These are phyloP conservation scores for Gossypium raimondii DNA, from an alignment of 345 rosid genomes.

Conservation along the genomic window DNA sequence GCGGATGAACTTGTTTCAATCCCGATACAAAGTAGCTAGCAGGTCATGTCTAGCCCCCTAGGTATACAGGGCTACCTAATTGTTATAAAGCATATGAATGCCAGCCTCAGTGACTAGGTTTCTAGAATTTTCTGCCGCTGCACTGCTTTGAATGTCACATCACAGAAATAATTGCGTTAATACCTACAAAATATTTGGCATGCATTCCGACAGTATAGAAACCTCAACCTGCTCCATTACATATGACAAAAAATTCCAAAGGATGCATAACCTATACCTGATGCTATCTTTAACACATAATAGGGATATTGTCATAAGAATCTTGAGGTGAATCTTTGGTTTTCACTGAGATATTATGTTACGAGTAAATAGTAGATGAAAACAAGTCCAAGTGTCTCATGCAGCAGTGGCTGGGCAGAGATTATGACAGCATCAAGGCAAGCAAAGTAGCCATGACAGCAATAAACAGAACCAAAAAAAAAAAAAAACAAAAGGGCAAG, in stretches of 20 bases:
- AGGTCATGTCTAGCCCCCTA: neutral
- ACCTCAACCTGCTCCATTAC: neutral
- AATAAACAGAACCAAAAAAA: neutral
- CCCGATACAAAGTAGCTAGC: neutral
- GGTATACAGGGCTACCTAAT: neutral
- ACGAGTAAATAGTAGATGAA: neutral
- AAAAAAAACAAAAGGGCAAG: neutral
- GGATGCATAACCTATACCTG: neutral
- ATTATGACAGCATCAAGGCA: neutral
- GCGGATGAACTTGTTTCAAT: neutral
- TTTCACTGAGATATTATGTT: neutral
- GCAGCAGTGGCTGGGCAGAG: neutral
- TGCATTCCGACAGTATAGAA: neutral
- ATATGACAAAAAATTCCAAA: neutral
- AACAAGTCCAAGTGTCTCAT: conserved; percentile 4
- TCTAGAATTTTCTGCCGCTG: neutral
- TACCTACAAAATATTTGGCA: neutral
- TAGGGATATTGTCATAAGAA: neutral
- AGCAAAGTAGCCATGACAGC: neutral
- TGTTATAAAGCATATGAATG: neutral
- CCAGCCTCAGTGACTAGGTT: neutral
- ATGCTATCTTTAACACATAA: neutral
- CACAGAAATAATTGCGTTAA: neutral
- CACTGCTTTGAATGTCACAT: neutral
- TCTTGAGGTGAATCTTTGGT: neutral